Evolutionary conservation across 805 yeast genomes (phyloP), one percentile per base, ranked within the genome.

Genomic region (Ogataea nonfermentans): DNA sequence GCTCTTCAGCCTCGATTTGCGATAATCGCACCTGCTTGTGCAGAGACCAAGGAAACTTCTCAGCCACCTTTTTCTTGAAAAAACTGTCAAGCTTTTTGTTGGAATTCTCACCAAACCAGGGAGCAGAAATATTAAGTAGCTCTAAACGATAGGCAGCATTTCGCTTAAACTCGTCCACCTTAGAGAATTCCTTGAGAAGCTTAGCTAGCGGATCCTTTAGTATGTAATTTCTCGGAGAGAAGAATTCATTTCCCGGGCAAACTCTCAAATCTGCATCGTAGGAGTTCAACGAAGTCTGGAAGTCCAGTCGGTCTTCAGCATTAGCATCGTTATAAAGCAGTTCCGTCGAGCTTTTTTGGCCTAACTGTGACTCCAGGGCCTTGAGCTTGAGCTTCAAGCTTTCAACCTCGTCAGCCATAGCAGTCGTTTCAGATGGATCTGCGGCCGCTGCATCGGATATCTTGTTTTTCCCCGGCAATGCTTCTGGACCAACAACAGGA

Each of bases 201-300:
- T 9, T 6, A 4, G 35, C 23, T 4, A 52, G 9, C 2, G 57
- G 59, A 27, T 54, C 59, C 20, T 41, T 43, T 10, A 20, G 12
- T 1, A 35, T 4, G 16, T 44, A 35, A 7, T 27, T 25, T 10
- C 36, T 34, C 6, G 47, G 26, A 6, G 57, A 40, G 9, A 52
- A 31, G 0, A 45, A 26, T 13, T 49, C 47, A 12, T 29, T 30
- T 11, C 14, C 23, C 4, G 24, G n/a, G 17, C 17, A 19, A 9
- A 33, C 26, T 30, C 26, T 23, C 29, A 32, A 17, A 2, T 32
- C 16, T 1, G 35, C 14, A 6, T 24, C 38, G 19, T 25, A 24
- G 10, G 17, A 7, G 17, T 19, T 5, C n/a, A 17, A 17, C 4
- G 27, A 15, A 7, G 31, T 22, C 6, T 33, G 32, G 27, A 44